phyloP scores from a whole-genome alignment of 176 grass and related monocot genomes.

The Oryza rufipogon region DNA sequence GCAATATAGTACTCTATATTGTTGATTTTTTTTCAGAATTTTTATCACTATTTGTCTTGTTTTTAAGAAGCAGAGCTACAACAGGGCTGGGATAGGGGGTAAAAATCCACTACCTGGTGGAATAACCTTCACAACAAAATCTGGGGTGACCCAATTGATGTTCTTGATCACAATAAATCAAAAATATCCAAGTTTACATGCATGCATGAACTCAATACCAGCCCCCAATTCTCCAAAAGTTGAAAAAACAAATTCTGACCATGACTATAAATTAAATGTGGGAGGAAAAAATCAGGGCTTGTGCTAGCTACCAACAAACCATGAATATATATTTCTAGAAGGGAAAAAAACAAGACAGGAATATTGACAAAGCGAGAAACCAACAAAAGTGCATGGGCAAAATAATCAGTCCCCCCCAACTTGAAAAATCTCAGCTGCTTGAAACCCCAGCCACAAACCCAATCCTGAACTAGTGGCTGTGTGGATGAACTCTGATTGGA shows the following conservation, averaged over 20 bases:
- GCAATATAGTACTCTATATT: too few relatives aligned
- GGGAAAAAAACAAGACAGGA: not conserved
- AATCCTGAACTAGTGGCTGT: conserved; percentile 1
- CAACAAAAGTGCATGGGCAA: conserved; percentile 27
- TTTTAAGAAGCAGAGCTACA: too few relatives aligned
- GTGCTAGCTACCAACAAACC: not conserved
- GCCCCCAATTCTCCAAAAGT: not conserved
- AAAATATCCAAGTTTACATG: conserved; percentile 12
- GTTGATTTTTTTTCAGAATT: too few relatives aligned
- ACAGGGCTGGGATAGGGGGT: too few relatives aligned
- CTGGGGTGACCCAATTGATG: too few relatives aligned
- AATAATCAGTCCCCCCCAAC: not conserved
- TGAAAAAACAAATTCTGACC: conserved; percentile 2
- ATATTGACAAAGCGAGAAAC: conserved; percentile 8
- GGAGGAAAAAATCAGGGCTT: not conserved
- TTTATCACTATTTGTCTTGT: too few relatives aligned
- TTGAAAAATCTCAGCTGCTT: conserved; percentile 40
- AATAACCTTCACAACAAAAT: too few relatives aligned
- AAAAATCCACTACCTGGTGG: too few relatives aligned
- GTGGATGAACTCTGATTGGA: conserved; percentile 40
- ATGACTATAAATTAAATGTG: not conserved
- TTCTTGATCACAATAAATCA: not conserved
- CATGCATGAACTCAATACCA: not conserved
- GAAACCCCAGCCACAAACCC: conserved; percentile 41
- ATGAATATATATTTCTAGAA: too few relatives aligned